These are phyloP conservation scores for Xylariales sp. DNA, from an alignment of 2,329 filamentous ascomycete species.

Conservation along the genomic window DNA sequence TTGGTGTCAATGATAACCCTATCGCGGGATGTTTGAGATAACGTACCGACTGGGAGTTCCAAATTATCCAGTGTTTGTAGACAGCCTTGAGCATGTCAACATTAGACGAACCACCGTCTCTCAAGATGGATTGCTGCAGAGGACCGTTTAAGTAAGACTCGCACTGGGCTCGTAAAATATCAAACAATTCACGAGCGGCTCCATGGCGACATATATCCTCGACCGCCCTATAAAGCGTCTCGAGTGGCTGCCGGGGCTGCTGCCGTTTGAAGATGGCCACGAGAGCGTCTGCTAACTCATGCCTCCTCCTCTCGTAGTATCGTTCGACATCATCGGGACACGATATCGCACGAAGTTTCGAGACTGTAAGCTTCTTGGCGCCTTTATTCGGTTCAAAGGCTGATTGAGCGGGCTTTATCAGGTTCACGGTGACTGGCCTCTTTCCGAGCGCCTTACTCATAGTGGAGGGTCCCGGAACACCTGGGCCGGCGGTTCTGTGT, in stretches of 20 bases:
- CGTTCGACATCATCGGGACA: conserved; percentile 71
- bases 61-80: conserved; percentile 74
- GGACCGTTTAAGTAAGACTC: conserved; percentile 73
- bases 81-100: conserved; percentile 71
- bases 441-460: conserved; percentile 40
- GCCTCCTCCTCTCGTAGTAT: conserved; percentile 82
- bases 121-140: conserved; percentile 67
- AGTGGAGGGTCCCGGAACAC: conserved; percentile 17
- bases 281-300: conserved; percentile 79
- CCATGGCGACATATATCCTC: conserved; percentile 91
- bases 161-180: conserved; percentile 73
- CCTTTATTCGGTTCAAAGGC: conserved; percentile 79
- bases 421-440: conserved; percentile 54
- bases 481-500: conserved; percentile 33
- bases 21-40: not conserved
- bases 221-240: conserved; percentile 88
- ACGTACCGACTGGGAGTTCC: conserved; percentile 80
- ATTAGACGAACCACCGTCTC: conserved; percentile 63
- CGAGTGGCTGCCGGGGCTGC: conserved; percentile 77
- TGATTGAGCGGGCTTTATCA: conserved; percentile 56
- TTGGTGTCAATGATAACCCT: conserved; percentile 23
- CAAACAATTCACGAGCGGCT: conserved; percentile 74
- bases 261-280: conserved; percentile 75
- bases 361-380: conserved; percentile 89
- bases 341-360: conserved; percentile 81